Conservation (phyloP, 2,329 filamentous ascomycete species). For the Pyrenochaeta sp. region DNA sequence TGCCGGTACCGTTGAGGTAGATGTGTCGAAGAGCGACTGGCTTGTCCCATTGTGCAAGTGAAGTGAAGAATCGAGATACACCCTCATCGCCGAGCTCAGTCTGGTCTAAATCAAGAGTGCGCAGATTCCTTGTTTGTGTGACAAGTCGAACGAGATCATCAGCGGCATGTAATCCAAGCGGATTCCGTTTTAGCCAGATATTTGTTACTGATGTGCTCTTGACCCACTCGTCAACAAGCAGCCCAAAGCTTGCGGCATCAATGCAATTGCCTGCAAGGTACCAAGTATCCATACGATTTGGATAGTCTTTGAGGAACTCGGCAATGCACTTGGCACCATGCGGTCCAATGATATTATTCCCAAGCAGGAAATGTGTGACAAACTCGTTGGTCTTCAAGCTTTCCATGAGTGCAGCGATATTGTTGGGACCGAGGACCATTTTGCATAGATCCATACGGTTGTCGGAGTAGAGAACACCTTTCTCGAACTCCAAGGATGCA, state of each 20-base stretch:
- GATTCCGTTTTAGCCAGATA: constrained; percentile 64
- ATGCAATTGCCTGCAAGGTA: constrained; percentile 65
- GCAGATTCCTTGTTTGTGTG: constrained; percentile 52
- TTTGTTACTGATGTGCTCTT: constrained; percentile 56
- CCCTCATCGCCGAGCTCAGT: constrained; percentile 60
- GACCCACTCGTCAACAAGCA: constrained; percentile 56
- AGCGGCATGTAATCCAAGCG: constrained; percentile 52
- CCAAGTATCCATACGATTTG: constrained; percentile 62
- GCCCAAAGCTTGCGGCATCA: constrained; percentile 51
- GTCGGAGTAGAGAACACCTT: constrained; percentile 59
- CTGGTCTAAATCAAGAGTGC: constrained; percentile 63
- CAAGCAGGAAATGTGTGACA: constrained; percentile 61
- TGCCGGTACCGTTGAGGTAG: constrained; percentile 45
- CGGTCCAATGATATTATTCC: constrained; percentile 63
- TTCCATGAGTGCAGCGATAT: constrained; percentile 60
- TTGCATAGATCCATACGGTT: constrained; percentile 64
- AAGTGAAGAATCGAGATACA: constrained; percentile 53
- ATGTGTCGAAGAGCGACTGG: constrained; percentile 35
- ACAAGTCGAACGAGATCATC: constrained; percentile 56
- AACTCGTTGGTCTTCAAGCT: constrained; percentile 57
- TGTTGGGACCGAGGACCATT: constrained; percentile 61
- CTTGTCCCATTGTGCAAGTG: constrained; percentile 43
- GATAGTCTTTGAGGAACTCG: constrained; percentile 55
- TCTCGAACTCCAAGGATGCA: constrained; percentile 48
- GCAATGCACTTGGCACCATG: constrained; percentile 54